Evolutionary conservation across 2,329 filamentous ascomycete species (phyloP).

Genomic region (Colletotrichum chlorophyti): DNA sequence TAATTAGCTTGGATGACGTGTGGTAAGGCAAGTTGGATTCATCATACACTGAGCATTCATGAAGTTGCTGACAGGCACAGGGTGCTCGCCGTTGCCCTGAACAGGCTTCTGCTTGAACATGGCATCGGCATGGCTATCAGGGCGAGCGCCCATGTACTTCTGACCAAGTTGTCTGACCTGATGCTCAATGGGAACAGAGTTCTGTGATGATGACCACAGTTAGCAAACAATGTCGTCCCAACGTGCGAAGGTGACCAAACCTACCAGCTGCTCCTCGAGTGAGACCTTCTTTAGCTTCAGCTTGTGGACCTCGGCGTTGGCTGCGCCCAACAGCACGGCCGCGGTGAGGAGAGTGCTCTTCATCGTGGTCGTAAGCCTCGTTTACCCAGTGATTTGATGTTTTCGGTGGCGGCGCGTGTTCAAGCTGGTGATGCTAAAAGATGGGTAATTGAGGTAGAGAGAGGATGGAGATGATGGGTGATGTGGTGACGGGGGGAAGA

Average conservation of each 20-base stretch:
- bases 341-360: conserved; percentile 84
- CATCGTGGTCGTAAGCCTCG: conserved; percentile 63
- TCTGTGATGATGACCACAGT: conserved; percentile 54
- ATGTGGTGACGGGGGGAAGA: conserved; percentile 28
- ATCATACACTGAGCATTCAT: conserved; percentile 97
- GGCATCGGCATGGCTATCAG: conserved; percentile 72
- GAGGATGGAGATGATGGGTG: conserved; percentile 17
- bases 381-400: conserved; percentile 4
- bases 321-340: conserved; percentile 81
- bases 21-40: neutral
- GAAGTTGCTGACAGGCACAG: conserved; percentile 94
- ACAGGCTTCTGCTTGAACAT: conserved; percentile 81
- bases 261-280: conserved; percentile 88
- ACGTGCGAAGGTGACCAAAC: conserved; percentile 40
- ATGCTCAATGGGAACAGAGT: conserved; percentile 77
- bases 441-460: conserved; percentile 4
- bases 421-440: conserved; percentile 13
- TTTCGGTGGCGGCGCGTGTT: conserved; percentile 17
- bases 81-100: conserved; percentile 72
- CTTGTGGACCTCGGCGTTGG: conserved; percentile 88
- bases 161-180: conserved; percentile 86
- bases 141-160: conserved; percentile 92
- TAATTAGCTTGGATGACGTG: neutral
- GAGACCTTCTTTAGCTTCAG: conserved; percentile 98
- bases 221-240: conserved; percentile 13